Evolutionary conservation across 2,329 filamentous ascomycete species (phyloP), one percentile per base, ranked within the genome.

Genomic region (Tolypocladium ovalisporum): DNA sequence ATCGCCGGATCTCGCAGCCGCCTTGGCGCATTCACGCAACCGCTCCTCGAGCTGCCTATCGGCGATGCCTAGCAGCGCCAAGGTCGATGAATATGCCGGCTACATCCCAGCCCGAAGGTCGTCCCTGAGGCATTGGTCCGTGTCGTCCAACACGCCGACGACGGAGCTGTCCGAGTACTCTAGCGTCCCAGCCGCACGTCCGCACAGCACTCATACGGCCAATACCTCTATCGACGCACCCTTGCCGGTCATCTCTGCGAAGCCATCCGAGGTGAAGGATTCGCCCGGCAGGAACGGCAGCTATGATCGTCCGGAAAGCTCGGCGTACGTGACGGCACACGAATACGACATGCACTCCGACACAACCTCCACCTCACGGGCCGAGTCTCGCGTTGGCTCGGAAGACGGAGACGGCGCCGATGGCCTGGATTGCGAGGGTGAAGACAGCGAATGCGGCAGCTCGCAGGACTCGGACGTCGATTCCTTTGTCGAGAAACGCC

Each of bases 171-270:
- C 75, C 4, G 75, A 72, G 54, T 63, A 67, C 29, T 73, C 72
- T 56, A 77, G 75, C 17, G 74, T 73, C 52, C 66, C 67, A 4
- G 73, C 71, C n/a, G 64, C 59, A 4, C 67, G 73, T 2, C 73
- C 75, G 1, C 68, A 69, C 34, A 78, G 76, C 2, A 71, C 68
- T 29, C 74, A 77, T 56, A 79, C 77, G 0, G 70, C 73, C 10
- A 73, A 71, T 34, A 79, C 76, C 0, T 78, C 76, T 0, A 64
- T 79, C 44, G 75, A 79, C 60, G 61, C 74, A 12, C 39, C 42
- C n/a, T 37, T 40, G 0, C 53, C 52, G 52, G 22, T 39, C 4
- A 29, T 13, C 24, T 39, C 51, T 3, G 29, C 36, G 4, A 51
- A 40, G 37, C 36, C 36, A 17, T 10, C 32, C 3, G 58, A 57